Base-by-base conservation (phyloP, 2,329 filamentous ascomycete genomes). In the Neoscytalidium dimidiatum region DNA sequence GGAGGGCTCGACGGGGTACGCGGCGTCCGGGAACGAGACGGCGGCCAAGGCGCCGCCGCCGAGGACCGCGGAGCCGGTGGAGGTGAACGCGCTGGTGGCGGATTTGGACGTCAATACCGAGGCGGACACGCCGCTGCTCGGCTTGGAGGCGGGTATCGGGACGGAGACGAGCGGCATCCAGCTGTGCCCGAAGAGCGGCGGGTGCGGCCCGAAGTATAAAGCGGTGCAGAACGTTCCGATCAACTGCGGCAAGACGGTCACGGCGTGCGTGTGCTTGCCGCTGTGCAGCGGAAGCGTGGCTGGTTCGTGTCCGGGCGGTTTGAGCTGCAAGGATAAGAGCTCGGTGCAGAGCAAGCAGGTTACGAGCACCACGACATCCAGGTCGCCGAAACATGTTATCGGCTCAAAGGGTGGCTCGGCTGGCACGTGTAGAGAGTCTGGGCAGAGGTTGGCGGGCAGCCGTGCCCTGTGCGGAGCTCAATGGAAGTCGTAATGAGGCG, bases 1-100 rank as follows among this genome's bases (percentile, higher is more conserved):
- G 28, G 65, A 71, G 49, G 74, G 69, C 52, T 77, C 75, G 3
- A 73, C 71, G 1, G 72, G 72, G 31, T 74, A 67, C 46, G n/a
- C 66, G 0, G 13, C 43, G 3, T 57, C 46, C 11, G 23, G 9
- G 2, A 43, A 52, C 53, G 44, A 13, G 49, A 52, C 43, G 13
- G 31, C 51, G 14, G 19, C 49, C 6, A 58, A 64, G 21, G 23
- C 43, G 9, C 43, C 61, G 13, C 61, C 61, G 5, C 31, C 49
- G 14, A 28, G 46, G 11, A 13, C 46, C 21, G 11, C 14, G 11
- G 9, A 17, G 46, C 46, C 23, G 23, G 23, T 29, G 3, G 5
- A 14, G 23, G 23, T 49, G 9, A 49, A 49, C 46, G 46, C 26
- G 23, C 46, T 49, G 9, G 46, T 6, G 1, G 13, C 46, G 2